These are phyloP conservation scores for Oleoguttula mirabilis DNA, from an alignment of 495 filamentous ascomycete genomes.

Conservation along the genomic window DNA sequence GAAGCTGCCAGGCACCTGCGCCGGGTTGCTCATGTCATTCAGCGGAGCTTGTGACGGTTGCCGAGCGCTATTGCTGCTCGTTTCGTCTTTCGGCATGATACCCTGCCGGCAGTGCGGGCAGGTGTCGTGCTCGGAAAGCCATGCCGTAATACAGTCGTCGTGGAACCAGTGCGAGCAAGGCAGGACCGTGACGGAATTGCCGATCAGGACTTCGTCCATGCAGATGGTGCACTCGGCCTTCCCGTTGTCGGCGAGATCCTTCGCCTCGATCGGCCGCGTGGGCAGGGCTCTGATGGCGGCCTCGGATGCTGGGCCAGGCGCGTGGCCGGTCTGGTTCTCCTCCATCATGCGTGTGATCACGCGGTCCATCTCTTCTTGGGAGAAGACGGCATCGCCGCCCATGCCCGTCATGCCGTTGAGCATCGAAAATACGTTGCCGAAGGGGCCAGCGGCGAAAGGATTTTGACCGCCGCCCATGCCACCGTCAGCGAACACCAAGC, in stretches of 20 bases:
- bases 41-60: slow-evolving; percentile 9
- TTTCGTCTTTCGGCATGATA: slow-evolving; percentile 35
- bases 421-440: slow-evolving; percentile 15
- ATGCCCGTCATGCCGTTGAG: slow-evolving; percentile 1
- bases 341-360: slow-evolving; percentile 84
- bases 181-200: slow-evolving; percentile 62
- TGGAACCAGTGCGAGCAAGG: slow-evolving; percentile 94
- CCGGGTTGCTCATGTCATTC: slow-evolving; percentile 10
- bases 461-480: slow-evolving; percentile 2
- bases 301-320: slow-evolving; percentile 68
- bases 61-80: background rate
- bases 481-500: background rate
- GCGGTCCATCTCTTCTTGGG: slow-evolving; percentile 79
- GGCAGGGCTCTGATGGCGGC: slow-evolving; percentile 63
- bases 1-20: slow-evolving; percentile 5
- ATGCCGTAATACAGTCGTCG: slow-evolving; percentile 59
- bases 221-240: slow-evolving; percentile 82
- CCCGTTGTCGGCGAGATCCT: slow-evolving; percentile 52
- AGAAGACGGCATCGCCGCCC: slow-evolving; percentile 75
- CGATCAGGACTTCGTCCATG: slow-evolving; percentile 71
- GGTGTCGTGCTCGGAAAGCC: slow-evolving; percentile 79
- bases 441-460: background rate
- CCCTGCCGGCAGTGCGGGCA: slow-evolving; percentile 78
- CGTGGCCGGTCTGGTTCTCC: slow-evolving; percentile 57
- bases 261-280: slow-evolving; percentile 47